Evolutionary conservation across 1,284 basidiomycete genomes (phyloP), one percentile per base, ranked within the genome.

Genomic region (Irpex lacteus): DNA sequence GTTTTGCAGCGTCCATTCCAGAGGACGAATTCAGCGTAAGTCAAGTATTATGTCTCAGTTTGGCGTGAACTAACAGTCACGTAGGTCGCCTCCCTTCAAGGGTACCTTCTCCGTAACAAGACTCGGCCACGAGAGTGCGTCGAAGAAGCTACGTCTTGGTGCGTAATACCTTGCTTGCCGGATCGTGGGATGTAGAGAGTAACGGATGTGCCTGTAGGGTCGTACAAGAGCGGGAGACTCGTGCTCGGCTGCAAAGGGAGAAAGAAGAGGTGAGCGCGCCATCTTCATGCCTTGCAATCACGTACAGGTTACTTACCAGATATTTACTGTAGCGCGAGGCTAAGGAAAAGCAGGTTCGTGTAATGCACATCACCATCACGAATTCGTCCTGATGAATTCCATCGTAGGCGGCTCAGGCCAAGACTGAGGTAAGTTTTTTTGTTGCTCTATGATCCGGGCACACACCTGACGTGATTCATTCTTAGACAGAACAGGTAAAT

Each of bases 21-120:
- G 90, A 94, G 72, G 84, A 90, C 70, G 91, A 94, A 75, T 80
- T 95, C 60, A 93, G 92, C 70, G 92, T 91, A 70, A 5, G 49
- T 62, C 62, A 61, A 54, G 36, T 59, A 59, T 44, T 57, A 26
- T 47, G 52, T 32, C 36, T 64, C 62, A 34, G 62, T 40, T 9
- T 54, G 52, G 50, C 11, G 56, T n/a, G 18, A 18, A 11, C 54
- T 56, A 21, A 56, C n/a, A 32, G 3, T 36, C 11, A 63, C 59
- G 38, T 70, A 92, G 90, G 90, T 95, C 66, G 93, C 93, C 13
- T 83, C 85, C 58, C 81, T 95, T 66, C 94, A 95, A 79, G 93
- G 92, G 2, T 94, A 92, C 74, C 81, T 92, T 26, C 79, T 93
- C 64, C 90, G 89, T 80, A 93, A 93, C 75, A 93, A 94, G 82